Conservation (phyloP, 371 early-diverging fungal species). For the Mucor racemosus region DNA sequence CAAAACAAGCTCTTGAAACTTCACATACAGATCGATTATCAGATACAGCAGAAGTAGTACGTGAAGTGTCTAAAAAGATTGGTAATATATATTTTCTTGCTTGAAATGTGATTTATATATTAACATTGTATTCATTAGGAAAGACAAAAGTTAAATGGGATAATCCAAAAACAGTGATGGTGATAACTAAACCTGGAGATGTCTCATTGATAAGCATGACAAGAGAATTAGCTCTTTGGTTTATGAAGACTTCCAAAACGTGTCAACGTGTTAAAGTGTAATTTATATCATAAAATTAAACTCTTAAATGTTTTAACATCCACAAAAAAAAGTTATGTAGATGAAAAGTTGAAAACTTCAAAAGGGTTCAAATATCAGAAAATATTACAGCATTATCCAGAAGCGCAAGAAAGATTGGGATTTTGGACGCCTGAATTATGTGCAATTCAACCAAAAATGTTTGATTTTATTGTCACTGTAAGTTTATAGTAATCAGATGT, state of each 20-base stretch:
- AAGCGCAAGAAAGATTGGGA: conserved; percentile 45
- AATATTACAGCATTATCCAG: conserved; percentile 37
- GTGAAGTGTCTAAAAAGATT: conserved; percentile 46
- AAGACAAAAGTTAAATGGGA: conserved; percentile 67
- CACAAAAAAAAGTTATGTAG: conserved; percentile 57
- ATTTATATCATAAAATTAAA: not conserved
- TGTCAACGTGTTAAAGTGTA: conserved; percentile 22
- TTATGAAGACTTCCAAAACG: conserved; percentile 55
- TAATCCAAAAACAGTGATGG: conserved; percentile 73
- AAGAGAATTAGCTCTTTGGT: conserved; percentile 80
- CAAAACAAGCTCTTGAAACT: not conserved
- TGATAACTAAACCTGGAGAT: conserved; percentile 93
- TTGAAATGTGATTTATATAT: not conserved
- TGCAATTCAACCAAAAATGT: conserved; percentile 65
- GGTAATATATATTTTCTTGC: conserved; percentile 22
- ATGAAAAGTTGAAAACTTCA: conserved; percentile 63
- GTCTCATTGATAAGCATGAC: conserved; percentile 75
- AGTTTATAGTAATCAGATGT: not conserved
- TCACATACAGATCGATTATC: conserved; percentile 24
- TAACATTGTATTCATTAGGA: conserved; percentile 24
- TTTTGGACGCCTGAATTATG: conserved; percentile 87
- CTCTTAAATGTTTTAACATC: not conserved
- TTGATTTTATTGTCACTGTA: conserved; percentile 84
- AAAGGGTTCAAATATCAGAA: conserved; percentile 60
- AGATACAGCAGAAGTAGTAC: conserved; percentile 46